Conservation (phyloP, 164 flowering plant species). For the Umbilicus rupestris region DNA sequence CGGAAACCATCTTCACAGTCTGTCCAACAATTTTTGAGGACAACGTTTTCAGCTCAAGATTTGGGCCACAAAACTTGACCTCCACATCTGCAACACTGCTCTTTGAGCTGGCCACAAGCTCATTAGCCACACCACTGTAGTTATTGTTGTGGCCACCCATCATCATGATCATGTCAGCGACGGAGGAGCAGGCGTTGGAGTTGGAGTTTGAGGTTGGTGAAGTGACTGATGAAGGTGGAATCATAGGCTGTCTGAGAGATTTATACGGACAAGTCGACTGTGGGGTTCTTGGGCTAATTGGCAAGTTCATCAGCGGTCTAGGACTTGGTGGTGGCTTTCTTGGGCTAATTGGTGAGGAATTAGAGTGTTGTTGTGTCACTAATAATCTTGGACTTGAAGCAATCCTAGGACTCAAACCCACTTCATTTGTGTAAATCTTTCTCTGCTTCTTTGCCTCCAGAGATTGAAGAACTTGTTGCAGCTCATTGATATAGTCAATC, state of each 20-base stretch:
- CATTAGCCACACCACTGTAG: constrained; percentile 26
- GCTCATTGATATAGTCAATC: constrained; percentile 77
- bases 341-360: constrained; percentile 45
- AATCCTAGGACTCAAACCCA: constrained; percentile 74
- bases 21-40: constrained; percentile 71
- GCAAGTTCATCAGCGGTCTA: constrained; percentile 44
- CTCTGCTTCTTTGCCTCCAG: constrained; percentile 86
- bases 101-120: constrained; percentile 66
- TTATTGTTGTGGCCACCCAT: not conserved
- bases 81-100: constrained; percentile 76
- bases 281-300: constrained; percentile 89
- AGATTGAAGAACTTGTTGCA: constrained; percentile 79
- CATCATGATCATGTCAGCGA: not conserved
- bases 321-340: constrained; percentile 65
- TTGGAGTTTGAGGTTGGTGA: constrained; percentile 24
- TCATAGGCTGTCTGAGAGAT: constrained; percentile 19
- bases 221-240: constrained; percentile 25
- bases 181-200: not conserved
- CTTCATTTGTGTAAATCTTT: constrained; percentile 50
- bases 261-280: constrained; percentile 71
- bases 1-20: constrained; percentile 51
- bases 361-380: constrained; percentile 10
- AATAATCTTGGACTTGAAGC: constrained; percentile 56
- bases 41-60: constrained; percentile 62
- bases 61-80: constrained; percentile 79